These are phyloP conservation scores for Centella asiatica DNA, from an alignment of 129 eudicot species.

Conservation along the genomic window DNA sequence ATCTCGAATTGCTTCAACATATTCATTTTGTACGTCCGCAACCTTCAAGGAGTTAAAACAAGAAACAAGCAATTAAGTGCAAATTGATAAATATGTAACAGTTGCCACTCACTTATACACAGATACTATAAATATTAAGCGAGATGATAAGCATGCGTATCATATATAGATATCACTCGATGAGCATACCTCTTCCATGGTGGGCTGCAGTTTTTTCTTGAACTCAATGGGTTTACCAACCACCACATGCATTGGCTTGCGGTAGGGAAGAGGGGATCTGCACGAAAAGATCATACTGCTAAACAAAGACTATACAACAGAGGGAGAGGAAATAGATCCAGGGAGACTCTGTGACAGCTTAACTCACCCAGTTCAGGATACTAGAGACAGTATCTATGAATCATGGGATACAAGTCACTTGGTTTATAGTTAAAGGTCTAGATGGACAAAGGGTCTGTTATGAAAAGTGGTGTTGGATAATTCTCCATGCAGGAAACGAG, in stretches of 20 bases:
- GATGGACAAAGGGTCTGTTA: too few species aligned
- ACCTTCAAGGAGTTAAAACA: constrained; percentile 36
- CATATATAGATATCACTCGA: not conserved
- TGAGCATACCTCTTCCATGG: constrained; percentile 69
- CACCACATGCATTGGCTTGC: constrained; percentile 73
- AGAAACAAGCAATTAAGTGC: constrained; percentile 1
- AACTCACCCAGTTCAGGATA: too few species aligned
- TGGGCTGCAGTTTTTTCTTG: constrained; percentile 55
- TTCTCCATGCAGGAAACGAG: too few species aligned
- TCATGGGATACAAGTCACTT: too few species aligned
- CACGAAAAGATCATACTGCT: not conserved
- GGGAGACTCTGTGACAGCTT: too few species aligned
- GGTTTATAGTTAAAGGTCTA: too few species aligned
- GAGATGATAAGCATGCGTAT: too few species aligned
- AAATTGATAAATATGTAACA: not conserved
- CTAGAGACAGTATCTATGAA: too few species aligned
- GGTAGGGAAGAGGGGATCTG: constrained; percentile 79
- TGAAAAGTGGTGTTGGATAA: too few species aligned
- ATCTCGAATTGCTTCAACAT: constrained; percentile 56
- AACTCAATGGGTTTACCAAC: constrained; percentile 78
- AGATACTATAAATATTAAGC: not conserved
- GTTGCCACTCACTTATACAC: too few species aligned
- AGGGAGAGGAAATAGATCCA: too few species aligned
- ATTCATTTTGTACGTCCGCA: constrained; percentile 51
- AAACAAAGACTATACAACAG: not conserved